phyloP scores from a whole-genome alignment of 495 filamentous ascomycete species.

The Podospora sp. region DNA sequence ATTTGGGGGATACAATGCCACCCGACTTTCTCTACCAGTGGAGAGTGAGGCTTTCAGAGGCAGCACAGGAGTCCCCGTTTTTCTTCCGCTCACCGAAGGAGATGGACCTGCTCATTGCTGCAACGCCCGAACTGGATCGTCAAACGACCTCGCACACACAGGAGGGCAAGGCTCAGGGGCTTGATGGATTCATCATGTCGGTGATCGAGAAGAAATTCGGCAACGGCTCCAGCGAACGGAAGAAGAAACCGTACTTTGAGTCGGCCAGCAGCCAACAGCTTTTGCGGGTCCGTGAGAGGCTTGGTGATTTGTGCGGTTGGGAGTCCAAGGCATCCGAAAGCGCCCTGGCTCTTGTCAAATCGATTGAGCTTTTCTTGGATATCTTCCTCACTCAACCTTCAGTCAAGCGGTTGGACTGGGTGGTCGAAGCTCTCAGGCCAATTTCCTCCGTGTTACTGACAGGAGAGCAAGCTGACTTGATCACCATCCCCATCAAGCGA shows the following conservation, averaged over 20 bases:
- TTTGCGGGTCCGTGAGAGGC: slow-evolving; percentile 1
- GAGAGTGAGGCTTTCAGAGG: neutral
- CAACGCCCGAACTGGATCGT: neutral
- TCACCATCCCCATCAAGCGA: neutral
- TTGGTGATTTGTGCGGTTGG: slow-evolving; percentile 3
- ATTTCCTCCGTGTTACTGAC: neutral
- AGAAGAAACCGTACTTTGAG: neutral
- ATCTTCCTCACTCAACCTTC: neutral
- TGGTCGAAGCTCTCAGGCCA: neutral
- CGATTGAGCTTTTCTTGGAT: slow-evolving; percentile 6
- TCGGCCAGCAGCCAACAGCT: neutral
- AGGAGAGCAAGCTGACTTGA: neutral
- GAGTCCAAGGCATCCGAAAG: slow-evolving; percentile 1
- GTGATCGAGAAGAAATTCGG: no score
- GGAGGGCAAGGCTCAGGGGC: neutral
- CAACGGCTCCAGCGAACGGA: no score
- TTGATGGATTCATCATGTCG: no score
- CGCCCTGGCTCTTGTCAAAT: slow-evolving; percentile 1
- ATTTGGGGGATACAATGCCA: neutral
- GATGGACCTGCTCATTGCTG: neutral
- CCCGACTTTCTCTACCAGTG: neutral
- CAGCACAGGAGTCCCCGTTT: neutral
- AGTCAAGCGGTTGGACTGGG: neutral
- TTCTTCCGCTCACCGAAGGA: slow-evolving; percentile 1
- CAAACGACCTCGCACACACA: neutral